Base-by-base conservation (phyloP, 2,329 filamentous ascomycete species). In the Ophiocordyceps camponoti-saundersi region DNA sequence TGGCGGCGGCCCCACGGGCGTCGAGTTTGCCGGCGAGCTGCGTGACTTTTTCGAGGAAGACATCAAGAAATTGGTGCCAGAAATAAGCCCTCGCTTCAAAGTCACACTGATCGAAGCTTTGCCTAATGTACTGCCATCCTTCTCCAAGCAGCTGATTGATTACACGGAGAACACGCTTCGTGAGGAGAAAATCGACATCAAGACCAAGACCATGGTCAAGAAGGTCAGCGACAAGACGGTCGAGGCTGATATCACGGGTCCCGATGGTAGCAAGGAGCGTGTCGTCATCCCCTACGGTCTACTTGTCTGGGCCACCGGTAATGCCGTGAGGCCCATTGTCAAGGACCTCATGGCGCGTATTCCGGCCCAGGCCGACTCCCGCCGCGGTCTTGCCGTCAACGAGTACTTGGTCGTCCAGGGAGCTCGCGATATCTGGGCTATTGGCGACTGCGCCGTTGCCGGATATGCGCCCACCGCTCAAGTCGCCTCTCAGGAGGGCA, bases 161-260 rank as follows among this genome's bases (percentile, higher is more conserved):
- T 98, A 98, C 75, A 98, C 92, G 56, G 92, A 98, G 71, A 90
- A 89, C 67, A 95, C 90, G 44, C 93, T 98, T 73, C 92, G 94
- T 70, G 92, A 98, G 72, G 92, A 98, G 69, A 89, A 88, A 62
- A 98, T 98, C 62, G 82, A 86, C 57, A 95, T 98, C 69, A 84
- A 86, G 67, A 94, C 92, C 57, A 96, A 96, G 79, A 96, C 92
- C 54, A 93, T 95, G 82, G 92, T 98, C 64, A 96, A 96, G 77
- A 89, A 84, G 51, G 92, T 98, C 50, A 94, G 87, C 30, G 82
- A 92, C 58, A 93, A 85, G 68, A 82, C 79, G 61, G 90, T 98
- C 59, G 87, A 96, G 70, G 92, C 90, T 53, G 86, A 95, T 65
- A 78, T 80, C 45, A 82, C 79, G 47, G 77, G 79, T 46, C 81